phyloP scores from a whole-genome alignment of 164 flowering plant species.

The Aristolochia contorta region DNA sequence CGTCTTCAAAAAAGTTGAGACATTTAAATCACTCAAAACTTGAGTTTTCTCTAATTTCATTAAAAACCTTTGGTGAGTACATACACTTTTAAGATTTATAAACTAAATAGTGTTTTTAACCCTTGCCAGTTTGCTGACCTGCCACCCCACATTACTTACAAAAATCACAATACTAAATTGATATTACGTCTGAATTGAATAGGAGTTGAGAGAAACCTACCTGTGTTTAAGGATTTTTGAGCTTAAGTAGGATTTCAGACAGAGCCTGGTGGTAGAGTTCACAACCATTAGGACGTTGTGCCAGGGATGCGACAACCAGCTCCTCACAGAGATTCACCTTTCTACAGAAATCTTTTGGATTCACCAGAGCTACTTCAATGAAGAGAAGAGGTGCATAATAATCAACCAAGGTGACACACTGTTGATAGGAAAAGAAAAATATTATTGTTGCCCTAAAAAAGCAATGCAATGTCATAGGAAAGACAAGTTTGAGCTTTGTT shows the following conservation, averaged over 20 bases:
- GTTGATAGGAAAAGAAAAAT: constrained; percentile 9
- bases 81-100: no score
- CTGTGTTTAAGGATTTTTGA: constrained; percentile 96
- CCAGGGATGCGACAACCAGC: constrained; percentile 13
- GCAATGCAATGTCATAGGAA: neutral
- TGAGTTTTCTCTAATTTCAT: no score
- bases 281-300: constrained; percentile 37
- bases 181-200: no score
- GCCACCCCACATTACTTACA: no score
- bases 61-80: no score
- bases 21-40: no score
- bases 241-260: constrained; percentile 40
- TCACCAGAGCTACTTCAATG: constrained; percentile 35
- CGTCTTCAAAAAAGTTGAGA: no score
- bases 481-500: neutral
- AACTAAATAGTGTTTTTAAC: no score
- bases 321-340: constrained; percentile 56
- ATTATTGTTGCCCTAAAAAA: neutral
- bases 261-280: constrained; percentile 53
- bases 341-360: constrained; percentile 58
- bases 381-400: constrained; percentile 78
- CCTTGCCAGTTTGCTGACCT: no score
- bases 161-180: no score
- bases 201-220: constrained; percentile 17
- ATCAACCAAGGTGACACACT: constrained; percentile 81